These are phyloP conservation scores for Blastomyces parvus DNA, from an alignment of 2,329 filamentous ascomycete genomes.

Conservation along the genomic window DNA sequence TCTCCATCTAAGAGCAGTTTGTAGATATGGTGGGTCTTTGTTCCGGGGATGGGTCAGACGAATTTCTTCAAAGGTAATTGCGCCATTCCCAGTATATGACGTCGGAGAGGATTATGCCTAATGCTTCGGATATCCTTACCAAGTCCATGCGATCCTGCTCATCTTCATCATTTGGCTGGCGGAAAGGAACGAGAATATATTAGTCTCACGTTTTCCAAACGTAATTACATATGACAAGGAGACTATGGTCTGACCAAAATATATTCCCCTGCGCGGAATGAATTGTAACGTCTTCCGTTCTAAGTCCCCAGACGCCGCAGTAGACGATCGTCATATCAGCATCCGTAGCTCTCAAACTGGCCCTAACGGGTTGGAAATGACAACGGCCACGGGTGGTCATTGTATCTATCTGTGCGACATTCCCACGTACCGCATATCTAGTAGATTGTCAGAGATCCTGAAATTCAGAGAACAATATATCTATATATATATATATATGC, in stretches of 20 bases:
- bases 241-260: slow-evolving; percentile 14
- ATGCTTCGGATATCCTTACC: slow-evolving; percentile 11
- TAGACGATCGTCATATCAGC: neutral
- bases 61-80: neutral
- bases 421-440: slow-evolving; percentile 5
- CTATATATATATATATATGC: no score
- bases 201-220: neutral
- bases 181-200: neutral
- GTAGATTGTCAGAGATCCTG: neutral
- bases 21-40: slow-evolving; percentile 23
- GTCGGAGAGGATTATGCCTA: neutral
- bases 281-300: slow-evolving; percentile 22
- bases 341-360: neutral
- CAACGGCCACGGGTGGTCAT: neutral
- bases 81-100: neutral
- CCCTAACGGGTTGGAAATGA: neutral
- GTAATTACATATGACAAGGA: neutral
- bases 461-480: no score
- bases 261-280: slow-evolving; percentile 20
- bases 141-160: slow-evolving; percentile 30
- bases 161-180: slow-evolving; percentile 28
- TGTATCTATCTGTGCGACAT: neutral
- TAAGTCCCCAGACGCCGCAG: slow-evolving; percentile 3
- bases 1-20: slow-evolving; percentile 20
- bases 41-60: slow-evolving; percentile 16